Base-by-base conservation (phyloP, 768 basidiomycete genomes). In the Auriscalpium vulgare region DNA sequence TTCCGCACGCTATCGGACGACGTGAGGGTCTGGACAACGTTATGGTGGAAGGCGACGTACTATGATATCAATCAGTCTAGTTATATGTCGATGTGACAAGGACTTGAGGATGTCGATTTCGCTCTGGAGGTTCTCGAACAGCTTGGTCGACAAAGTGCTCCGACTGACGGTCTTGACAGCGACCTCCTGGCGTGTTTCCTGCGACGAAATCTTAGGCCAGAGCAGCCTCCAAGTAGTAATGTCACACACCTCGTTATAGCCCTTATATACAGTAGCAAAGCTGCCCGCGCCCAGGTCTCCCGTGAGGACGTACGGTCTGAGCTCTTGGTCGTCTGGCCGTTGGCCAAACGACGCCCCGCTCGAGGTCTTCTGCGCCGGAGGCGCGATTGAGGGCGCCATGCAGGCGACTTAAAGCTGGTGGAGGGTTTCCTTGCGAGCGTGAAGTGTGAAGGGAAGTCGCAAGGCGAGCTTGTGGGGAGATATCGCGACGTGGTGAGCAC, bases 21-120 rank as follows among this genome's bases (percentile, higher is more conserved):
- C 5, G 40, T 56, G 37, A 11, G 7, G 29, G 46, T 46, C 56
- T 21, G 16, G 29, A 13, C 10, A 55, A 23, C 29, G 29, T 5
- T 29, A n/a, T 2, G 8, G 17, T 7, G n/a, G 45, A 40, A 23
- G 37, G 34, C 34, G 37, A 14, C 79, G 60, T 68, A 97, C 94
- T 59, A 97, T 84, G 61, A 97, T 95, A 68, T 97, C 93, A 53
- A 94, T 83, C 34, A 99, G 76, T 62, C 84, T 85, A 9, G 97
- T 97, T 52, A 99, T 90, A 72, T 98, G 93, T 46, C 89, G 77
- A 70, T 99, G 94, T 4, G 87, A 89, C 51, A 97, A 80, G 1
- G 86, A 85, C 75, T 97, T 98, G 64, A 98, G 82, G 60, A 99
- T 97, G 59, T 92, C 85, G 56, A 98, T 97, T 77, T 99, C 97